phyloP scores from a whole-genome alignment of 2,329 filamentous ascomycete species.

The Nothomitra cinnamomea region DNA sequence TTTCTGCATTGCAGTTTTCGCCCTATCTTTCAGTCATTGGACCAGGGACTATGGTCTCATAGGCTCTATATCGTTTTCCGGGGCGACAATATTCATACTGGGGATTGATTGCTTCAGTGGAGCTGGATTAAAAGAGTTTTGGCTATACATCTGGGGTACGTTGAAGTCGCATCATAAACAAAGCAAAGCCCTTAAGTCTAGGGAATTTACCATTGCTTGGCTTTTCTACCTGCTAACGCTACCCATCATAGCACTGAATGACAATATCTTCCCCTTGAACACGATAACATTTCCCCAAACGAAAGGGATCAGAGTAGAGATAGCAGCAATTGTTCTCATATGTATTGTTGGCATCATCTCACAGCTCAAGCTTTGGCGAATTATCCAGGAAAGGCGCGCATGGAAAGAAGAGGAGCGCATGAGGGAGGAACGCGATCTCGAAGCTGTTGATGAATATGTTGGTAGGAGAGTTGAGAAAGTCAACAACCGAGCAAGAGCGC shows the following conservation, averaged over 20 bases:
- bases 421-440: constrained; percentile 36
- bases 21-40: constrained; percentile 60
- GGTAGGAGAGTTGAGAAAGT: constrained; percentile 39
- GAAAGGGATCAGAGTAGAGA: constrained; percentile 70
- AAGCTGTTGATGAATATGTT: constrained; percentile 50
- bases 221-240: not conserved
- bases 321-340: constrained; percentile 60
- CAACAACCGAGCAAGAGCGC: constrained; percentile 25
- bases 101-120: constrained; percentile 83
- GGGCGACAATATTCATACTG: constrained; percentile 60
- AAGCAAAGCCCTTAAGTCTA: not conserved
- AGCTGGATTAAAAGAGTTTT: constrained; percentile 91
- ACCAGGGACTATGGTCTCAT: constrained; percentile 70
- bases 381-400: constrained; percentile 46
- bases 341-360: constrained; percentile 62
- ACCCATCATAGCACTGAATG: constrained; percentile 42
- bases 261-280: constrained; percentile 59
- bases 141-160: constrained; percentile 75
- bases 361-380: constrained; percentile 71
- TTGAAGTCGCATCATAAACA: constrained; percentile 5
- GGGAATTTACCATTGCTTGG: not conserved
- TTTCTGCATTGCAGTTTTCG: constrained; percentile 51
- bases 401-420: constrained; percentile 33
- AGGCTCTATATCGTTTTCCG: constrained; percentile 57
- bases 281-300: constrained; percentile 72